phyloP scores from a whole-genome alignment of 1,284 basidiomycete species.

The Fomes fomentarius region DNA sequence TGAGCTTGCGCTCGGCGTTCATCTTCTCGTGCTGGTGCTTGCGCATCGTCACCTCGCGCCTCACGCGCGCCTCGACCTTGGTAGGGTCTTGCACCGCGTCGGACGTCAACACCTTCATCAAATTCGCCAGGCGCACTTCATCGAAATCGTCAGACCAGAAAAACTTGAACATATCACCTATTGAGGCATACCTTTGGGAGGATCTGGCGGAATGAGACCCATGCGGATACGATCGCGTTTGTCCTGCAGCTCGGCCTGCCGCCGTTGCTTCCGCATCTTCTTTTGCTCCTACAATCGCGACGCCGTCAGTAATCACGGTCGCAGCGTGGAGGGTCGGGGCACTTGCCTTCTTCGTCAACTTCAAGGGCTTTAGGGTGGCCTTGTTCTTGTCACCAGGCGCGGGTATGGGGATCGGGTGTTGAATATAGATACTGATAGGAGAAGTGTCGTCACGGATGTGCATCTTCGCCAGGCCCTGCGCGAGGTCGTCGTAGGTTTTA shows the following conservation, averaged over 20 bases:
- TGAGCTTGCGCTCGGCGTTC: slow-evolving; percentile 91
- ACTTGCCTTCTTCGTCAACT: slow-evolving; percentile 83
- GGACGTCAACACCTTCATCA: slow-evolving; percentile 97
- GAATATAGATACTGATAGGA: slow-evolving; percentile 90
- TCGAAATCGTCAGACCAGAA: slow-evolving; percentile 2
- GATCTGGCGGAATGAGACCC: slow-evolving; percentile 94
- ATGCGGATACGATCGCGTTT: slow-evolving; percentile 95
- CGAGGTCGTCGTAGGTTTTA: slow-evolving; percentile 79
- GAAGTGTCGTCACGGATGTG: slow-evolving; percentile 70
- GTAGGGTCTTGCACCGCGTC: slow-evolving; percentile 98
- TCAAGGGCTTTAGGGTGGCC: slow-evolving; percentile 77
- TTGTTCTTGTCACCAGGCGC: slow-evolving; percentile 87
- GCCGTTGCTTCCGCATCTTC: slow-evolving; percentile 91
- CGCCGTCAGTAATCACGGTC: slow-evolving; percentile 10
- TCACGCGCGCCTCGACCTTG: slow-evolving; percentile 93
- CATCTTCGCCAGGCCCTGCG: slow-evolving; percentile 54
- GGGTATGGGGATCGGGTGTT: slow-evolving; percentile 97
- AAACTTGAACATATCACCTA: background rate
- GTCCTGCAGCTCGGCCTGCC: slow-evolving; percentile 91
- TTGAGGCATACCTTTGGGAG: slow-evolving; percentile 83
- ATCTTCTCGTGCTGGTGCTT: slow-evolving; percentile 90
- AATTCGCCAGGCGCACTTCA: slow-evolving; percentile 89
- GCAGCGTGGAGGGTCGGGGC: background rate
- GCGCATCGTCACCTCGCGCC: slow-evolving; percentile 90
- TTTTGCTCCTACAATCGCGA: slow-evolving; percentile 75